Base-by-base conservation (phyloP, 1,139 yeast species). In the Pichia sp. region DNA sequence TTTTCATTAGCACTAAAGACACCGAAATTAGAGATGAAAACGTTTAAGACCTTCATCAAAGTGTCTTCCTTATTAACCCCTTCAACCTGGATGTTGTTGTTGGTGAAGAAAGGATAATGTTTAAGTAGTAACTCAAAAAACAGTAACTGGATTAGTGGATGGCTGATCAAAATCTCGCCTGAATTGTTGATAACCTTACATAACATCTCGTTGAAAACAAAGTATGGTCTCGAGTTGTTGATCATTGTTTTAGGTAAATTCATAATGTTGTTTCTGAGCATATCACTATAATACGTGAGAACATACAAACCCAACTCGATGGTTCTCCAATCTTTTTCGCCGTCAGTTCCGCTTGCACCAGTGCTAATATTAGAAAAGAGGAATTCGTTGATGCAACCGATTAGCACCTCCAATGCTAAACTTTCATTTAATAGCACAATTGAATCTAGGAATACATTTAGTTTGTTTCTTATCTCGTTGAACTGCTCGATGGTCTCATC, bases 231-330 rank as follows among this genome's bases (percentile, higher is more conserved):
- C 6, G 90, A 83, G 53, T 75, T 77, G 57, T 75, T 72, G 48
- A 87, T 79, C 69, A 85, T 82, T 33, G 75, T 72, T 65, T 85
- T 87, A 31, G 88, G 87, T 24, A 85, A 70, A 58, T 84, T 83
- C 66, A 89, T 80, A 14, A 86, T 70, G 61, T 87, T 88, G 64
- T 83, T 87, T 68, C 89, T 82, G 57, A 92, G 75, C 55, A 88
- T 81, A 60, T 92, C 99, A 55, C 92, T 85, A 61, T 85, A 84
- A 60, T 84, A 85, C 56, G 83, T 80, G 64, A 93, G 76, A 69
- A 92, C 95, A 67, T 76, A 91, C 51, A 95, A 73, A 1, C 97
- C 98, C 60, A 95, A 76, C 71, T 95, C 99, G 36, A 89, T 76
- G 43, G 80, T 82, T 64, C 89, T 81, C 98, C 98, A 92, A 60